These are phyloP conservation scores for Biscogniauxia mediterranea DNA, from an alignment of 2,329 filamentous ascomycete species.

Conservation along the genomic window DNA sequence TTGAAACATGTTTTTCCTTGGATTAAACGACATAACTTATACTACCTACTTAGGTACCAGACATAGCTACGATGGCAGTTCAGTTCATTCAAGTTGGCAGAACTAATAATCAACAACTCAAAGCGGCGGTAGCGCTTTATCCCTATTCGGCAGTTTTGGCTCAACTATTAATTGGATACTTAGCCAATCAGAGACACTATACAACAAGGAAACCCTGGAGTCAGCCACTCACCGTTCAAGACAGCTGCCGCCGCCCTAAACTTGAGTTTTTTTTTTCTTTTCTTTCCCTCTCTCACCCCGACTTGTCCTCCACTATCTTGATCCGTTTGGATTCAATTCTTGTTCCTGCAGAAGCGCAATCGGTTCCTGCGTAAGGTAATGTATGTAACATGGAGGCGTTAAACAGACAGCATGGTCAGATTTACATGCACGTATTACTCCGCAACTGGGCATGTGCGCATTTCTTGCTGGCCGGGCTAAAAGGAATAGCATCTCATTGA, in stretches of 20 bases:
- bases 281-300: too few relatives aligned
- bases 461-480: too few relatives aligned
- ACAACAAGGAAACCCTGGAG: slow-evolving; percentile 3
- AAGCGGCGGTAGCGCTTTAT: slow-evolving; percentile 13
- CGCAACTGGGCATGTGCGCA: neutral
- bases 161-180: slow-evolving; percentile 1
- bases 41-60: too few relatives aligned
- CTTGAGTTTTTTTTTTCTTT: neutral
- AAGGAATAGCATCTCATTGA: too few relatives aligned
- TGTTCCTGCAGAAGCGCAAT: slow-evolving; percentile 28
- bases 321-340: slow-evolving; percentile 1
- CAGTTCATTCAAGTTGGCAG: neutral
- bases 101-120: slow-evolving; percentile 1
- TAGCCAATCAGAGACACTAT: neutral
- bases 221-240: slow-evolving; percentile 3
- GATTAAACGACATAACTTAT: too few relatives aligned
- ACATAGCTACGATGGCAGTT: too few relatives aligned
- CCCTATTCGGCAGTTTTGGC: slow-evolving; percentile 12
- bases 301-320: neutral
- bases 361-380: slow-evolving; percentile 18
- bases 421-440: slow-evolving; percentile 1
- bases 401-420: neutral
- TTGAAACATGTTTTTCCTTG: neutral
- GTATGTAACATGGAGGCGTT: neutral
- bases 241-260: slow-evolving; percentile 8